phyloP scores from a whole-genome alignment of 352 stramenopile genomes.

The Globisporangium nagaii region DNA sequence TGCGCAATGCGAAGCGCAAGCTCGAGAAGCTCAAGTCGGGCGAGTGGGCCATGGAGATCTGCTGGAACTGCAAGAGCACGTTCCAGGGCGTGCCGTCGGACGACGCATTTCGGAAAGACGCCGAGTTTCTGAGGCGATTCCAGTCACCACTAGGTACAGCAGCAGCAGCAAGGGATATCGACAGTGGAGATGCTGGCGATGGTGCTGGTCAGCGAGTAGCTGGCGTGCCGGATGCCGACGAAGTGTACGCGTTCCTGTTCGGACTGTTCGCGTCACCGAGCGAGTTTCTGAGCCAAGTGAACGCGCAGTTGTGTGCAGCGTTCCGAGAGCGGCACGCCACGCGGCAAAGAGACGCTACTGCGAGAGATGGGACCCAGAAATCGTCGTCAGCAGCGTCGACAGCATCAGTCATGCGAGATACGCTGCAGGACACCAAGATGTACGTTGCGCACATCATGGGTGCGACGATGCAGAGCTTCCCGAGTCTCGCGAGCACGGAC shows the following conservation, averaged over 20 bases:
- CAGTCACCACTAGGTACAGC: constrained; percentile 10
- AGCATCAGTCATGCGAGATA: constrained; percentile 22
- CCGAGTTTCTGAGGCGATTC: constrained; percentile 47
- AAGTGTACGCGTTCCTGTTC: constrained; percentile 60
- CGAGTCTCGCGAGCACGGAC: constrained; percentile 46
- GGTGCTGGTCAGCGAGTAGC: not conserved
- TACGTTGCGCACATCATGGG: constrained; percentile 55
- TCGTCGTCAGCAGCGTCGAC: constrained; percentile 9
- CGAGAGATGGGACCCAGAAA: not conserved
- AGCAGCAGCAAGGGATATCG: not conserved
- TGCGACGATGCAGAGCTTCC: constrained; percentile 56
- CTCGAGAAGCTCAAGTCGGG: constrained; percentile 40
- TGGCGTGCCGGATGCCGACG: constrained; percentile 17
- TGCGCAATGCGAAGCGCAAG: constrained; percentile 27
- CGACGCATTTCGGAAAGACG: constrained; percentile 48
- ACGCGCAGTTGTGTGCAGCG: constrained; percentile 40
- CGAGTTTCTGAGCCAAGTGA: constrained; percentile 62
- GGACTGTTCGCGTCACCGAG: constrained; percentile 40
- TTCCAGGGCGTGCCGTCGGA: constrained; percentile 36
- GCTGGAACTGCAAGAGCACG: constrained; percentile 57
- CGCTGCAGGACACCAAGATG: constrained; percentile 64
- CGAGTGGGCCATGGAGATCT: constrained; percentile 67
- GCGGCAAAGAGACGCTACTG: constrained; percentile 8
- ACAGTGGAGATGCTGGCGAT: not conserved
- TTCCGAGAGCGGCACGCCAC: constrained; percentile 33